Percentiles rank a stretch among this genome's conserved stretches.
Evolutionary conservation across 2,329 filamentous ascomycete genomes (phyloP).

Genomic region (Penicillium frequentans): DNA sequence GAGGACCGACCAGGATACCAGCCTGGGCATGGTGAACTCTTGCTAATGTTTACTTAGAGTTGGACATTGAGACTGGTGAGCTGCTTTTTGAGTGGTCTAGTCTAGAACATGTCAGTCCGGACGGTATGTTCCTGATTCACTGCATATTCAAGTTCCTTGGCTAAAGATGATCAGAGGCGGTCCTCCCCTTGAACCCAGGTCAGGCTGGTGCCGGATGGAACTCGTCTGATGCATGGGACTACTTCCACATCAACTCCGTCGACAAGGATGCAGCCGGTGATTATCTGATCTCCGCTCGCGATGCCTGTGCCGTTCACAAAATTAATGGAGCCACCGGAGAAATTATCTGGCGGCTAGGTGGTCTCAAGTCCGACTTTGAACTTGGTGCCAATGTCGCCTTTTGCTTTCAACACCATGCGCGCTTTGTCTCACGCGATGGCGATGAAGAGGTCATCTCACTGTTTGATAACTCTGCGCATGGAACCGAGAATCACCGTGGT

Average conservation of each 20-base stretch:
- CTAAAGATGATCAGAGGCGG: constrained; percentile 37
- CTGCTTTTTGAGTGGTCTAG: constrained; percentile 61
- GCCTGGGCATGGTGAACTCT: background rate
- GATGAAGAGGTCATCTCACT: constrained; percentile 54
- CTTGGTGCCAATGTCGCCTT: constrained; percentile 47
- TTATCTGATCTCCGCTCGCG: constrained; percentile 51
- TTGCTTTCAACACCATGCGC: constrained; percentile 53
- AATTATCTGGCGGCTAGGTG: constrained; percentile 52
- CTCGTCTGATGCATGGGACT: constrained; percentile 48
- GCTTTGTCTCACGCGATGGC: constrained; percentile 47
- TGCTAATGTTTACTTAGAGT: constrained; percentile 20
- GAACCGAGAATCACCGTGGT: constrained; percentile 32
- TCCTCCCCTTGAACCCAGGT: constrained; percentile 49
- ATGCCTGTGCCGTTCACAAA: constrained; percentile 50
- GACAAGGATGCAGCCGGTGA: constrained; percentile 44
- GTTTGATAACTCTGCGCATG: constrained; percentile 56
- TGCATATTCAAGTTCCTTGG: background rate
- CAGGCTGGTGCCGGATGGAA: constrained; percentile 42
- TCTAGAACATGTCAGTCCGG: constrained; percentile 56
- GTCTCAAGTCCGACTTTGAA: constrained; percentile 47
- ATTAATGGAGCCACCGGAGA: constrained; percentile 47
- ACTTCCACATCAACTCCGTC: constrained; percentile 52
- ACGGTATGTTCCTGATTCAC: constrained; percentile 35
- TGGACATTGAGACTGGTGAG: constrained; percentile 55
- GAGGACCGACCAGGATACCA: constrained; percentile 2